phyloP scores from a whole-genome alignment of 1,284 basidiomycete genomes.

The Malassezia slooffiae region DNA sequence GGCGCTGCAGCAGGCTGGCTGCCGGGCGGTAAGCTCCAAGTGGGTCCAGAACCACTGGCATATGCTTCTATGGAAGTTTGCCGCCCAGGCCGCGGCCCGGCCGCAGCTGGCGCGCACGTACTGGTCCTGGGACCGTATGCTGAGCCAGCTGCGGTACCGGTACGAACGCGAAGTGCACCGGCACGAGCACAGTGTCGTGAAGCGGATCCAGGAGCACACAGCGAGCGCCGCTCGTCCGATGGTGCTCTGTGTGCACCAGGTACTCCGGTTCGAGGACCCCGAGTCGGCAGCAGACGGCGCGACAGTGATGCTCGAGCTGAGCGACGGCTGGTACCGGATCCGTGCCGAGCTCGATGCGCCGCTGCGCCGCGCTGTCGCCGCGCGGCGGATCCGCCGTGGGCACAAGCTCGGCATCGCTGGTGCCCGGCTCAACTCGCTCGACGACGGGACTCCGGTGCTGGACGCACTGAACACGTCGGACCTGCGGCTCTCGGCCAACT shows the following conservation, averaged over 20 bases:
- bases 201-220: constrained; percentile 65
- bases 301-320: constrained; percentile 59
- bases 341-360: constrained; percentile 63
- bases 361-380: constrained; percentile 59
- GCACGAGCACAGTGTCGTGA: constrained; percentile 67
- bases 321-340: constrained; percentile 91
- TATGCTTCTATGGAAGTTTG: constrained; percentile 82
- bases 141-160: constrained; percentile 72
- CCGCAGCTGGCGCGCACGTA: constrained; percentile 5
- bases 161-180: constrained; percentile 79
- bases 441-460: constrained; percentile 68
- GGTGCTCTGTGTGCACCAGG: constrained; percentile 69
- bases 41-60: constrained; percentile 91
- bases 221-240: constrained; percentile 62
- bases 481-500: constrained; percentile 68
- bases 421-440: constrained; percentile 48
- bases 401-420: constrained; percentile 71
- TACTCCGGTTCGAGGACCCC: constrained; percentile 48
- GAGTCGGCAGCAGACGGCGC: constrained; percentile 48
- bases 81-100: constrained; percentile 3
- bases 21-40: constrained; percentile 54
- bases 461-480: constrained; percentile 61
- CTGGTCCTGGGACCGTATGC: constrained; percentile 49
- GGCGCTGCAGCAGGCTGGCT: constrained; percentile 20
- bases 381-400: constrained; percentile 61